Conservation (phyloP, 257 asterid genomes). For the Fraxinus anomala region DNA sequence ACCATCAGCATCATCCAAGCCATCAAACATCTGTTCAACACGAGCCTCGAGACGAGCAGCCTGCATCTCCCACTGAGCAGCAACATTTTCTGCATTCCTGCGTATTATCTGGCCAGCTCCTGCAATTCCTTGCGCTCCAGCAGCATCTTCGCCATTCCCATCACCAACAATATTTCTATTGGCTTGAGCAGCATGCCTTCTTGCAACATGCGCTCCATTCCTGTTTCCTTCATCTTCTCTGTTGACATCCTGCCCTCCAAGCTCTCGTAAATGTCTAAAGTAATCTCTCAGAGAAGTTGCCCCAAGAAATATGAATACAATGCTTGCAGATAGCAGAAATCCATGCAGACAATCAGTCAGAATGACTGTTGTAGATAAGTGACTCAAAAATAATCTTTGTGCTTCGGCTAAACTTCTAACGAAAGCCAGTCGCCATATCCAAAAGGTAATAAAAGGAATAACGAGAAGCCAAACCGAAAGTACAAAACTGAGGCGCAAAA, state of each 20-base stretch:
- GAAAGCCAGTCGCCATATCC: slow-evolving; percentile 98
- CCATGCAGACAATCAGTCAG: slow-evolving; percentile 98
- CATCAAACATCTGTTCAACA: slow-evolving; percentile 99
- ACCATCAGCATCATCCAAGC: slow-evolving; percentile 98
- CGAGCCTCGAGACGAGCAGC: slow-evolving; percentile 99
- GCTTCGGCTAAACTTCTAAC: slow-evolving; percentile 92
- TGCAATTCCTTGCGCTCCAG: slow-evolving; percentile 80
- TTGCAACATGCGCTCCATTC: slow-evolving; percentile 88
- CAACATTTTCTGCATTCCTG: slow-evolving; percentile 96
- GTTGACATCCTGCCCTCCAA: slow-evolving; percentile 94
- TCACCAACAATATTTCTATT: slow-evolving; percentile 73
- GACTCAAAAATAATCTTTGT: slow-evolving; percentile 81
- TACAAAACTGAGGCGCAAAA: slow-evolving; percentile 88
- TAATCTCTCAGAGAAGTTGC: slow-evolving; percentile 98
- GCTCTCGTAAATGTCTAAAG: slow-evolving; percentile 87
- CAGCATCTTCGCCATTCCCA: slow-evolving; percentile 83
- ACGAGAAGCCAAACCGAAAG: slow-evolving; percentile 96
- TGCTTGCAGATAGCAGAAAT: slow-evolving; percentile 94
- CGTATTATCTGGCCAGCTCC: slow-evolving; percentile 90
- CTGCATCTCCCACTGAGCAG: slow-evolving; percentile 96
- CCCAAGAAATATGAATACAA: slow-evolving; percentile 93
- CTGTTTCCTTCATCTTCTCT: slow-evolving; percentile 93
- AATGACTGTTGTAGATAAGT: slow-evolving; percentile 74
- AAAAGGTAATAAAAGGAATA: slow-evolving; percentile 91
- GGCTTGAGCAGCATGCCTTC: slow-evolving; percentile 80